Base-by-base conservation (phyloP, 2,329 filamentous ascomycete species). In the Cladosporium sp. region DNA sequence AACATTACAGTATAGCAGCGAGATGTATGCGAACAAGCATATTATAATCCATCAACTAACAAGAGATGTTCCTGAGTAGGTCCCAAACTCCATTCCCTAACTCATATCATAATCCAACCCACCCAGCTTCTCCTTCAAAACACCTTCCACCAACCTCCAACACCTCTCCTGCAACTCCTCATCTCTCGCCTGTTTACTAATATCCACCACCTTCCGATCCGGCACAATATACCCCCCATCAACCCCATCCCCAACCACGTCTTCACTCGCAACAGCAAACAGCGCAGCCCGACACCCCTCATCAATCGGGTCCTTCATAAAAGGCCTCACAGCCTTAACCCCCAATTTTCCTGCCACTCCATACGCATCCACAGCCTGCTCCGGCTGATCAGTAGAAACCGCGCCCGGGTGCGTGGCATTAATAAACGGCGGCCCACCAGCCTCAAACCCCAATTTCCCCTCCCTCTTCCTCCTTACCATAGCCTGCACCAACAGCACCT, bases 331-430 rank as follows among this genome's bases (percentile, higher is more conserved):
- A 2, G 62, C 67, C 42, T 64, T 68, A 8, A 75, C 72, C 2
- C 71, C 72, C 29, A 76, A 57, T 49, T 72, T 73, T 13, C 73
- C 73, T 1, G 74, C 53, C 0, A 64, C 68, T 1, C 74, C 75
- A 51, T 80, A 78, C 1, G 73, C 71, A 29, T 78, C 74, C 12
- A 71, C 67, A 0, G 74, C 72, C 52, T 79, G 76, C 5, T 69
- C 58, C 48, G 66, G 73, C 58, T 77, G 73, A 53, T 75, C 72
- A 0, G 75, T 78, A 5, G 55, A 56, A 12, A 78, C 71, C 8
- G 60, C 76, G 1, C 76, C 76, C 0, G 76, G 75, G 50, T 78
- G 75, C 6, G 69, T 72, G 0, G 73, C 73, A 46, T 76, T 76
- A 58, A 76, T 70, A 65, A 67, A 77, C 2, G 74, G 70, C 32